Conservation (phyloP, 768 basidiomycete genomes). For the Auriscalpium vulgare region DNA sequence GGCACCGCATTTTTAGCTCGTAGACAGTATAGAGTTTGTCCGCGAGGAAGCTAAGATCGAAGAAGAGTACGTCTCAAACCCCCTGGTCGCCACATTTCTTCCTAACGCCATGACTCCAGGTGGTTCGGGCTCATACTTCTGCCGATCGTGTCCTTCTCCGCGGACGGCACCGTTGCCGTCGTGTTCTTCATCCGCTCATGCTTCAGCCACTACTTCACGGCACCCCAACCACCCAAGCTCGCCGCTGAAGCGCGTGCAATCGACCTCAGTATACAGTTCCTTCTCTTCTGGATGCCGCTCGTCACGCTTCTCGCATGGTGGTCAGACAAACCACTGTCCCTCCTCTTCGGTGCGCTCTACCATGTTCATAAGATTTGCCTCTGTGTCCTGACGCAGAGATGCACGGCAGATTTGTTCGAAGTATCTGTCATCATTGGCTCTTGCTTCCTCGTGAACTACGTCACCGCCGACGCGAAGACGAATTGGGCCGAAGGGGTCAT, state of each 20-base stretch:
- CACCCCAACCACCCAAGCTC: slow-evolving; percentile 38
- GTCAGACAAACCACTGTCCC: slow-evolving; percentile 45
- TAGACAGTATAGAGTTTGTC: slow-evolving; percentile 55
- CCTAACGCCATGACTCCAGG: slow-evolving; percentile 23
- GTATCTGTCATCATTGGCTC: slow-evolving; percentile 56
- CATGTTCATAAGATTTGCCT: background rate
- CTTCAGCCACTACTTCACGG: slow-evolving; percentile 32
- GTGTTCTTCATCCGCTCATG: slow-evolving; percentile 45
- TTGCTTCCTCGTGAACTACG: slow-evolving; percentile 73
- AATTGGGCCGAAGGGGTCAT: slow-evolving; percentile 71
- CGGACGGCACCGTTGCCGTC: slow-evolving; percentile 56
- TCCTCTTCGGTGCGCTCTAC: slow-evolving; percentile 53
- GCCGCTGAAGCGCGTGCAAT: slow-evolving; percentile 64
- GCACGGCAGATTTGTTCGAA: slow-evolving; percentile 56
- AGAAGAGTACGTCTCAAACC: slow-evolving; percentile 37
- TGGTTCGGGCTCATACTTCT: slow-evolving; percentile 72
- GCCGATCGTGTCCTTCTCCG: slow-evolving; percentile 66
- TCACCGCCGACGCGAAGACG: slow-evolving; percentile 71
- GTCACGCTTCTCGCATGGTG: slow-evolving; percentile 65
- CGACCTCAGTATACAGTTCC: slow-evolving; percentile 72
- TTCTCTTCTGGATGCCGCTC: slow-evolving; percentile 73
- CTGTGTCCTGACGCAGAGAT: background rate
- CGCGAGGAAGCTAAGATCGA: slow-evolving; percentile 33
- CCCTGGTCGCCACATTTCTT: background rate
- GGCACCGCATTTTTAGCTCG: slow-evolving; percentile 33